Percentiles rank a stretch among this genome's conserved stretches.
phyloP scores from a whole-genome alignment of 2,329 filamentous ascomycete genomes.

The Cordyceps javanica region DNA sequence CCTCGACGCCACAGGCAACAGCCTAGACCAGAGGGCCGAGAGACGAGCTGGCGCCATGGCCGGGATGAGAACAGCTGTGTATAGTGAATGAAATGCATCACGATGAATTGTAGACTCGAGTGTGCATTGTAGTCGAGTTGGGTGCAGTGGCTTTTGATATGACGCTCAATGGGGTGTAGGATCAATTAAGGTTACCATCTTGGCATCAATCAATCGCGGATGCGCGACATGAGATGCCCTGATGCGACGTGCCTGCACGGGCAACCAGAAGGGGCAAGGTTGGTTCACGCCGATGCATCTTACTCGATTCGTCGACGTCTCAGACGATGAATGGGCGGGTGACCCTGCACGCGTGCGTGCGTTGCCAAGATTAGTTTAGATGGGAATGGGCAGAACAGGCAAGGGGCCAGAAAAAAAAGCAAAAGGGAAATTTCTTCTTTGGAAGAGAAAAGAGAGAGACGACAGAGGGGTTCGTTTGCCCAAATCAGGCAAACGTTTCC shows the following conservation, averaged over 20 bases:
- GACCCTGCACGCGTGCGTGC: constrained; percentile 6
- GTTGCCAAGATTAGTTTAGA: constrained; percentile 14
- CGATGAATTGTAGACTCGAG: not conserved
- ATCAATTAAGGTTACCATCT: not conserved
- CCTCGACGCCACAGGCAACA: not conserved
- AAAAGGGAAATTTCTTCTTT: not conserved
- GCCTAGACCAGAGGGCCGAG: not conserved
- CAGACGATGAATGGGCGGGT: constrained; percentile 12
- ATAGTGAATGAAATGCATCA: constrained; percentile 12
- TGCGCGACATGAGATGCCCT: not conserved
- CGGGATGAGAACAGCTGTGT: not conserved
- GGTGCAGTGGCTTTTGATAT: not conserved
- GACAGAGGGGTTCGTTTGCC: constrained; percentile 3
- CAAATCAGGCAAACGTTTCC: constrained; percentile 5
- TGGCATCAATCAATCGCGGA: not conserved
- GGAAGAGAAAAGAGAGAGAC: no score
- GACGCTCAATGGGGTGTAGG: no score
- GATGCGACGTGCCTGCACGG: constrained; percentile 1
- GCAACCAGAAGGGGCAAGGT: constrained; percentile 12
- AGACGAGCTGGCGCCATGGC: not conserved
- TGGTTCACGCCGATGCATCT: constrained; percentile 4
- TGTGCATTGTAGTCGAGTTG: not conserved
- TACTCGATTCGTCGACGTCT: constrained; percentile 12
- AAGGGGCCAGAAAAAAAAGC: no score
- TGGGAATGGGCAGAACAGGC: not conserved